A percentile compares a stretch with the other conserved stretches of the same genome.
phyloP scores from a whole-genome alignment of 2,329 filamentous ascomycete species.

The Fusarium sororula region DNA sequence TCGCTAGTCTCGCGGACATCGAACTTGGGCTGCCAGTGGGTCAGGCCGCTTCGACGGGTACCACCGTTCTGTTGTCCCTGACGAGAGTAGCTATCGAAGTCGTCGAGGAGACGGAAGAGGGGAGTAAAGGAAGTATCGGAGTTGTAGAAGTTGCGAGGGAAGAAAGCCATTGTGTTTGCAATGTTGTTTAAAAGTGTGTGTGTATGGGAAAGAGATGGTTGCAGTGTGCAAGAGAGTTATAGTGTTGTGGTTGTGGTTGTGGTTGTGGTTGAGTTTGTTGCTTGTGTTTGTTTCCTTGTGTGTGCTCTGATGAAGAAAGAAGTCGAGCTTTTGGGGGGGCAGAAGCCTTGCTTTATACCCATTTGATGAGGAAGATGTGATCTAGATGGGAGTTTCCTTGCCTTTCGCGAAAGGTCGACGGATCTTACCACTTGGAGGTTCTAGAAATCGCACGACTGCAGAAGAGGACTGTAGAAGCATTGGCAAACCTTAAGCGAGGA shows the following conservation, averaged over 20 bases:
- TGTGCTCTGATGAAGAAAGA: constrained; percentile 43
- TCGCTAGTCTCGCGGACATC: constrained; percentile 77
- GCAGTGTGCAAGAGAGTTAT: constrained; percentile 34
- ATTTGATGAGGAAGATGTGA: constrained; percentile 2
- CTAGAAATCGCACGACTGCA: constrained; percentile 36
- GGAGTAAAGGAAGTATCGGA: constrained; percentile 63
- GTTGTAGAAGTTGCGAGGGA: constrained; percentile 63
- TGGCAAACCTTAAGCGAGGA: constrained; percentile 15
- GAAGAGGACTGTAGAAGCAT: constrained; percentile 5
- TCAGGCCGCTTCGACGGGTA: constrained; percentile 45
- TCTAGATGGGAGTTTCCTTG: constrained; percentile 21
- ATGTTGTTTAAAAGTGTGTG: constrained; percentile 28
- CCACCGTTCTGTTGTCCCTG: constrained; percentile 42
- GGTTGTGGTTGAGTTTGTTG: constrained; percentile 9
- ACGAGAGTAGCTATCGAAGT: constrained; percentile 67
- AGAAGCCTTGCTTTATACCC: constrained; percentile 46
- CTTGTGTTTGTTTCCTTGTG: constrained; percentile 39
- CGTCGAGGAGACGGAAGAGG: constrained; percentile 71
- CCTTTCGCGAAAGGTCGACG: constrained; percentile 29
- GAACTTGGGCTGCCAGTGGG: constrained; percentile 78
- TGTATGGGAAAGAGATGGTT: constrained; percentile 35
- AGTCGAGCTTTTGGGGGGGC: constrained; percentile 11
- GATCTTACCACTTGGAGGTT: constrained; percentile 31
- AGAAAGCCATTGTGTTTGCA: constrained; percentile 66
- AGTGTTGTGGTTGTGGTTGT: not conserved